Conservation (phyloP, 495 filamentous ascomycete species). For the Lasiosphaeria hispida region DNA sequence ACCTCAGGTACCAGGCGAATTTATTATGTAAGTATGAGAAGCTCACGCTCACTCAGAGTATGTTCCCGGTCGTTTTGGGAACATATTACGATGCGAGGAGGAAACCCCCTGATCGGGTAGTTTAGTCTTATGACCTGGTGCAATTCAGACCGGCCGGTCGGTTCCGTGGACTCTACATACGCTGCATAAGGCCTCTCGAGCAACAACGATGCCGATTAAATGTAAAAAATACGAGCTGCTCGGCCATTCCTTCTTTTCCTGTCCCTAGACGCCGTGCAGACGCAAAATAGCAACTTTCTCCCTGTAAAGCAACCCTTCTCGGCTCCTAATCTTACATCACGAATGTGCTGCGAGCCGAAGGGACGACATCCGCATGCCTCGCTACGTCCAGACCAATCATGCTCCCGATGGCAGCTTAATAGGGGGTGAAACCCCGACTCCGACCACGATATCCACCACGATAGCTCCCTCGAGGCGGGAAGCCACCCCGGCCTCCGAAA, state of each 20-base stretch:
- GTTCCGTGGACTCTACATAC: no score
- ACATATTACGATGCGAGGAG: no score
- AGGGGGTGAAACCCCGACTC: conserved; percentile 76
- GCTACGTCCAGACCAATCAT: not conserved
- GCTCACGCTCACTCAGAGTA: no score
- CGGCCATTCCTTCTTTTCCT: conserved; percentile 23
- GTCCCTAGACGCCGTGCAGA: conserved; percentile 28
- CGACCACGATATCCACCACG: conserved; percentile 79
- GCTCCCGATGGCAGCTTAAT: conserved; percentile 44
- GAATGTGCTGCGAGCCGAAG: not conserved
- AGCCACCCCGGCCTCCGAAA: conserved; percentile 56
- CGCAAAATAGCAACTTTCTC: conserved; percentile 19
- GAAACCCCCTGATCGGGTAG: no score
- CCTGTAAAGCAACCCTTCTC: conserved; percentile 7
- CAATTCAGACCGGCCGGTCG: no score
- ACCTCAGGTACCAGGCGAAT: no score
- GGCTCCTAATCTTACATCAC: conserved; percentile 18
- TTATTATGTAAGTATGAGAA: no score
- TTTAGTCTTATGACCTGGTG: no score
- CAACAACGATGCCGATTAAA: conserved; percentile 1
- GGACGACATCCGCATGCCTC: not conserved
- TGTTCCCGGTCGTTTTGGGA: no score
- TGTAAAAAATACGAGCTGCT: conserved; percentile 10
- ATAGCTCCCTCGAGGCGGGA: conserved; percentile 67
- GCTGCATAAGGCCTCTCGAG: not conserved